These are phyloP conservation scores for Magnolia changhungtana DNA, from an alignment of 164 flowering plant species.

Conservation along the genomic window DNA sequence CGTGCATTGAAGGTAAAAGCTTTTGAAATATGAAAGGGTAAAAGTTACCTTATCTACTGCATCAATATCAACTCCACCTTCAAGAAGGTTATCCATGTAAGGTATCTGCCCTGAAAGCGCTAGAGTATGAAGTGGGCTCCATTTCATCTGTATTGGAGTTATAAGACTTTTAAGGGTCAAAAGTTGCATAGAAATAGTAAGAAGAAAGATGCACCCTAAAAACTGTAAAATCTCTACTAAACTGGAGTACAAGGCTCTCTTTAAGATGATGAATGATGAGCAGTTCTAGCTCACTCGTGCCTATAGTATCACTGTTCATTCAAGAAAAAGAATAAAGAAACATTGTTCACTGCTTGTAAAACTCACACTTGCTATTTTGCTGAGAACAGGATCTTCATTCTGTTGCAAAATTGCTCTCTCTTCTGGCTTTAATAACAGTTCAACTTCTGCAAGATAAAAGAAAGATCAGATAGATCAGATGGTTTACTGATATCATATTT, in stretches of 20 bases:
- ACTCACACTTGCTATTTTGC: conserved; percentile 71
- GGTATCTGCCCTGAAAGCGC: conserved; percentile 67
- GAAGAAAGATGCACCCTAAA: background rate
- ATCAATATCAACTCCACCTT: conserved; percentile 59
- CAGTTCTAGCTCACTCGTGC: background rate
- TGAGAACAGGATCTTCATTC: conserved; percentile 51
- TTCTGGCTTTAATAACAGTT: conserved; percentile 65
- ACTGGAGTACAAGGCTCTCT: background rate
- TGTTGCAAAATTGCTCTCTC: conserved; percentile 62
- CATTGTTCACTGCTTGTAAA: background rate
- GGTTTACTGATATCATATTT: background rate
- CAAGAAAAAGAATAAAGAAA: background rate
- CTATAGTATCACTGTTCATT: background rate
- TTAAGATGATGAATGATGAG: background rate
- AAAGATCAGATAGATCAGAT: background rate
- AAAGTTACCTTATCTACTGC: conserved; percentile 52
- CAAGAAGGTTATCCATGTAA: conserved; percentile 69
- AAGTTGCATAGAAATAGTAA: background rate
- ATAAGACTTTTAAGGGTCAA: background rate
- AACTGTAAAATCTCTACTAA: background rate
- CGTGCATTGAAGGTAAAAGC: background rate
- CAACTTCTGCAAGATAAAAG: conserved; percentile 62
- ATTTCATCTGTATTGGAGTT: conserved; percentile 34
- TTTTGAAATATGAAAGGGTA: background rate
- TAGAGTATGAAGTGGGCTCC: conserved; percentile 75